Conservation (phyloP, 1,284 basidiomycete species). For the Microbotryum saponariae region DNA sequence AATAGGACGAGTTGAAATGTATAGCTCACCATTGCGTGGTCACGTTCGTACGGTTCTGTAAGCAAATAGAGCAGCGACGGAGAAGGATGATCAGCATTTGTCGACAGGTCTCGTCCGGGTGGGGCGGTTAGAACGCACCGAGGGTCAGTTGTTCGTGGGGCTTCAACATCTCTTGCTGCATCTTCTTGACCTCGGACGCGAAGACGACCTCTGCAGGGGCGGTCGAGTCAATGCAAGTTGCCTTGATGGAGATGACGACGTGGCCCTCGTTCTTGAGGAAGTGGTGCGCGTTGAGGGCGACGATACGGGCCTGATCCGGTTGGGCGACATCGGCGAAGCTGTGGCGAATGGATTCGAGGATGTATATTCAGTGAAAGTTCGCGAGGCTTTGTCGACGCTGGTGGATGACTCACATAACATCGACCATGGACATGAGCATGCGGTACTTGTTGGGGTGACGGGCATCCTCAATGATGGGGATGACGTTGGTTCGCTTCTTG, state of each 20-base stretch:
- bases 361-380: not conserved
- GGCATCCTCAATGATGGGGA: conserved; percentile 96
- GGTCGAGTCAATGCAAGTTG: conserved; percentile 97
- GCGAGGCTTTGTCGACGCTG: conserved; percentile 32
- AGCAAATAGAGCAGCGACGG: conserved; percentile 4
- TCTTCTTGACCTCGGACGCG: conserved; percentile 74
- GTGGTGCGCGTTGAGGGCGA: conserved; percentile 83
- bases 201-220: conserved; percentile 83
- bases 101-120: conserved; percentile 41
- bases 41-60: conserved; percentile 53
- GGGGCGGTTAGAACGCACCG: not conserved
- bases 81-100: conserved; percentile 34
- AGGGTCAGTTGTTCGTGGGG: conserved; percentile 84
- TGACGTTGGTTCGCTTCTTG: conserved; percentile 98
- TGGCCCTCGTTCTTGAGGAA: conserved; percentile 95
- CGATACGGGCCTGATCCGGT: conserved; percentile 90
- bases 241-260: conserved; percentile 94
- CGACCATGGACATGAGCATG: conserved; percentile 86
- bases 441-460: conserved; percentile 90
- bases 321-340: conserved; percentile 93
- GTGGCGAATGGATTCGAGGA: conserved; percentile 32
- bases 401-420: conserved; percentile 55
- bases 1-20: conserved; percentile 31
- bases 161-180: conserved; percentile 76
- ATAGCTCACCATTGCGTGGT: conserved; percentile 46